Conservation (phyloP, 1,139 yeast species). For the Magnusiomyces sp. region DNA sequence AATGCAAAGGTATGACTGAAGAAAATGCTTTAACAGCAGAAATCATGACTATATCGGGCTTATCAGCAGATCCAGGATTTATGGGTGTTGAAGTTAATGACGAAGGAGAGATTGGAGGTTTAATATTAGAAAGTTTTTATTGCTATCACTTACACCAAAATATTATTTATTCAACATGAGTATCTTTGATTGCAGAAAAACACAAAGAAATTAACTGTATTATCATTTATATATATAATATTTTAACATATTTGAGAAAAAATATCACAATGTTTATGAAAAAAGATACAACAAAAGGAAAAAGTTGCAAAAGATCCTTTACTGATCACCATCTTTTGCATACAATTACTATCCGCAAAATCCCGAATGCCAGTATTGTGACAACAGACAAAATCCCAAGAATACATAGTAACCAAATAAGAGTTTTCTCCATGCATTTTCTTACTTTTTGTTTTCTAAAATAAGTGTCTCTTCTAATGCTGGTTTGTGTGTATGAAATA, state of each 20-base stretch:
- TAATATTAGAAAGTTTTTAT: constrained; percentile 47
- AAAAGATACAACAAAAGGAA: not conserved
- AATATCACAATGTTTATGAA: not conserved
- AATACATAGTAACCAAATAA: no score
- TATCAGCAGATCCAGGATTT: constrained; percentile 94
- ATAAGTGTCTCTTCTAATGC: no score
- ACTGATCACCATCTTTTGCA: no score
- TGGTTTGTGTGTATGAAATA: no score
- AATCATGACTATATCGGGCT: constrained; percentile 94
- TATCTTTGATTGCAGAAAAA: constrained; percentile 11
- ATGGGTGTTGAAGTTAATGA: constrained; percentile 94
- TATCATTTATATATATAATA: no score
- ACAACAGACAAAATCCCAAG: no score
- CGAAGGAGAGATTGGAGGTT: constrained; percentile 90
- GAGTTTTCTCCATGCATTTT: no score
- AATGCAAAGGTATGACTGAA: no score
- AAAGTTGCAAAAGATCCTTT: no score
- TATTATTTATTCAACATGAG: not conserved
- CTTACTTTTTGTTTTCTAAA: no score
- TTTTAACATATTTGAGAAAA: not conserved
- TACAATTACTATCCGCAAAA: no score
- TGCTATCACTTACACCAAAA: not conserved
- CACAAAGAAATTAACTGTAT: not conserved
- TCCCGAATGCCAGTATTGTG: no score
- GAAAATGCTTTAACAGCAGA: constrained; percentile 96